A percentile compares a stretch with the other conserved stretches of the same genome.
Conservation (phyloP, 495 filamentous ascomycete genomes). For the Penicillium cinerascens region DNA sequence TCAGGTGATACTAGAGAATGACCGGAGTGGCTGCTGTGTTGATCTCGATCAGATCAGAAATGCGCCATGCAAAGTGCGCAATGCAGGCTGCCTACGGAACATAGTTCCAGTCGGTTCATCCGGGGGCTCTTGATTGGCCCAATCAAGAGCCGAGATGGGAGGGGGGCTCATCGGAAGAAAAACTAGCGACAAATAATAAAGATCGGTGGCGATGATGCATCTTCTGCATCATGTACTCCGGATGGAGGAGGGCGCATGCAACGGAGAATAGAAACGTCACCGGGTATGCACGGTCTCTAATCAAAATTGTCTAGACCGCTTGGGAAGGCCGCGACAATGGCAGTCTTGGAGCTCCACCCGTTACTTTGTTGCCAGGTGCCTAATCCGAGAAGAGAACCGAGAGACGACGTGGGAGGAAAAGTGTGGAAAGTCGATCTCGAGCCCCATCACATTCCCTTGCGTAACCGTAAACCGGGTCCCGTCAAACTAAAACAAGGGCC, state of each 20-base stretch:
- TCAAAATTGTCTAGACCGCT: constrained; percentile 10
- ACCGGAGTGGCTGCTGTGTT: constrained; percentile 9
- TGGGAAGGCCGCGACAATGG: constrained; percentile 7
- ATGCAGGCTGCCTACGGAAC: constrained; percentile 17
- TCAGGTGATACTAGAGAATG: constrained; percentile 21
- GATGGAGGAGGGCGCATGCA: constrained; percentile 19
- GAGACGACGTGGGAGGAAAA: neutral
- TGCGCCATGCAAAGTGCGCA: neutral
- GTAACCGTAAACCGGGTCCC: neutral
- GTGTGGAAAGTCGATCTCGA: neutral
- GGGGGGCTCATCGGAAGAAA: constrained; percentile 18
- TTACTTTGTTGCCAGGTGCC: no score
- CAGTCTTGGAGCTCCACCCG: neutral
- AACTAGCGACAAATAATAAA: constrained; percentile 1
- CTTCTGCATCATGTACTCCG: constrained; percentile 33
- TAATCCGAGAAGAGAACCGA: no score
- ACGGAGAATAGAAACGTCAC: constrained; percentile 18
- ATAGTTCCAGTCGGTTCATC: constrained; percentile 7
- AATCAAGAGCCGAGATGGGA: constrained; percentile 6
- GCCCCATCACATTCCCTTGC: neutral
- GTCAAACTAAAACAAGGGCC: neutral
- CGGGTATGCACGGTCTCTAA: constrained; percentile 22
- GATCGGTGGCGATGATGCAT: constrained; percentile 30
- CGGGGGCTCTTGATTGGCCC: constrained; percentile 3
- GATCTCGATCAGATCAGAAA: constrained; percentile 5